A percentile compares a stretch with the other conserved stretches of the same genome.
Conservation (phyloP, 768 basidiomycete species). For the Suillus occidentalis region DNA sequence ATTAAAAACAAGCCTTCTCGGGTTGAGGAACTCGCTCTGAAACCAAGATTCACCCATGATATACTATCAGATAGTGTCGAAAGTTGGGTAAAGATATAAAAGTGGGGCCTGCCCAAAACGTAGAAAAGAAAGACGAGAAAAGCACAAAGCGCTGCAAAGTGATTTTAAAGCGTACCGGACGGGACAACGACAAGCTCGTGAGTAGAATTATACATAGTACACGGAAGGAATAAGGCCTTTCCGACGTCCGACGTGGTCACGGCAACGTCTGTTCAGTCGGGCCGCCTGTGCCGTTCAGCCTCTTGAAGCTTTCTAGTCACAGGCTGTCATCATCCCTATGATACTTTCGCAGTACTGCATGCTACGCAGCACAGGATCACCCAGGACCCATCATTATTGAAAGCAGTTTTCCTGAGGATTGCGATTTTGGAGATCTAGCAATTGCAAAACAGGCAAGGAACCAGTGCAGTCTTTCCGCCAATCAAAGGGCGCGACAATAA, state of each 20-base stretch:
- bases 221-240: not conserved
- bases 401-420: no score
- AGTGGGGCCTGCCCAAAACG: slow-evolving; percentile 5
- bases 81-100: slow-evolving; percentile 5
- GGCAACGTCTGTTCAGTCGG: not conserved
- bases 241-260: slow-evolving; percentile 7
- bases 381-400: no score
- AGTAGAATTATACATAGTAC: slow-evolving; percentile 1
- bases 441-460: no score
- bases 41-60: slow-evolving; percentile 73
- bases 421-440: no score
- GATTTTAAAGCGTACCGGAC: slow-evolving; percentile 4
- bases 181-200: slow-evolving; percentile 2
- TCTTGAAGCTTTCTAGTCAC: no score
- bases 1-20: slow-evolving; percentile 69
- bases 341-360: no score
- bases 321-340: no score
- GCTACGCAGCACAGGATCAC: no score
- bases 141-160: not conserved
- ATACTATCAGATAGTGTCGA: not conserved
- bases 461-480: no score
- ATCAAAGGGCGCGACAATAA: no score
- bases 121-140: slow-evolving; percentile 6
- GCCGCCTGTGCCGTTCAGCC: no score
- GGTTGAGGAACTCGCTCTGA: slow-evolving; percentile 63